Percentiles rank a stretch among this genome's conserved stretches.
Conservation (phyloP, 345 rosid species). For the Populus alba region DNA sequence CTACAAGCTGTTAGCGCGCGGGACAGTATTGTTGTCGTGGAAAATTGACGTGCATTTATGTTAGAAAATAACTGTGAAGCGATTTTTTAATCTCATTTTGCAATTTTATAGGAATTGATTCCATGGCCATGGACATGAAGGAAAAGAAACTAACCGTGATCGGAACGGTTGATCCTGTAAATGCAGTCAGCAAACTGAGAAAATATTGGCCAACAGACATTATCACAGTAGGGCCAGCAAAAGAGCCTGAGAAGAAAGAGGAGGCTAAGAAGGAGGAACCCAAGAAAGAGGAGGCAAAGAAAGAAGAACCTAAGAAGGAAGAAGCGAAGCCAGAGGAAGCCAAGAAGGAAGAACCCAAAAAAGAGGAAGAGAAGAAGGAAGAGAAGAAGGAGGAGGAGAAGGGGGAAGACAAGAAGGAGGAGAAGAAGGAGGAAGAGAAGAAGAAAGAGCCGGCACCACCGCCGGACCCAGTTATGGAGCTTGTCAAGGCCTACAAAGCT, state of each 20-base stretch:
- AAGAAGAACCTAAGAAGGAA: constrained; percentile 41
- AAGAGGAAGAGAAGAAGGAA: constrained; percentile 51
- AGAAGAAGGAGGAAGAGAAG: constrained; percentile 24
- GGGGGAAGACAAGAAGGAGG: constrained; percentile 20
- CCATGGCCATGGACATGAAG: constrained; percentile 80
- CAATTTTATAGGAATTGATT: constrained; percentile 60
- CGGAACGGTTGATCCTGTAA: constrained; percentile 72
- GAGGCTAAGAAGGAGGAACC: constrained; percentile 46
- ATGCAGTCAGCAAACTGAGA: constrained; percentile 67
- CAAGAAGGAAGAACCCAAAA: constrained; percentile 55
- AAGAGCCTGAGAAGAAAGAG: constrained; percentile 71
- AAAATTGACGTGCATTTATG: not conserved
- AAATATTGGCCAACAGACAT: constrained; percentile 76
- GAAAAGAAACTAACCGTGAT: constrained; percentile 67
- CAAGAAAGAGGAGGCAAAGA: constrained; percentile 48
- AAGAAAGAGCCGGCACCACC: constrained; percentile 29
- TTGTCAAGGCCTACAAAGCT: constrained; percentile 75
- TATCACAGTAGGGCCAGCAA: constrained; percentile 72
- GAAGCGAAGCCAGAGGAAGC: constrained; percentile 21
- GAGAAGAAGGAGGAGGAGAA: constrained; percentile 30
- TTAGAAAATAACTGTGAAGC: not conserved
- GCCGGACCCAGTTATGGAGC: constrained; percentile 65
- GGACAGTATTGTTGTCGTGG: not conserved
- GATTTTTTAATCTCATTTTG: not conserved
- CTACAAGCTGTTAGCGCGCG: not conserved